Evolutionary conservation across 2,329 filamentous ascomycete genomes (phyloP), one percentile per base, ranked within the genome.

Genomic region (Juglanconis juglandina): DNA sequence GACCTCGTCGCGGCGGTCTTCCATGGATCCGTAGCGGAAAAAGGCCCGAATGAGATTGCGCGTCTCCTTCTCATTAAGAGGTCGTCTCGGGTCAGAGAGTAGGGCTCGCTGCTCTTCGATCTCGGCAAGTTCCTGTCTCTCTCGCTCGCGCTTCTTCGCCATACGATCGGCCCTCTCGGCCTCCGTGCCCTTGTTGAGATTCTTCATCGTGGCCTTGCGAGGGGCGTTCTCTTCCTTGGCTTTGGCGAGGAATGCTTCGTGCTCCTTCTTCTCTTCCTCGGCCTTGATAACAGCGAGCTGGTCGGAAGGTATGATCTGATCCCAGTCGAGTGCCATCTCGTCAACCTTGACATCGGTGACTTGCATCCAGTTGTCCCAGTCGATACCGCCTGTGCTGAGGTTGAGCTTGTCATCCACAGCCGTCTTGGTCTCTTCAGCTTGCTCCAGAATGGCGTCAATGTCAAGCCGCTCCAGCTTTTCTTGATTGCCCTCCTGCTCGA

Each of bases 311-410:
- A 99, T 98, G 68, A 99, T 99, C 66, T 98, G 90, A 69, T 99
- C 95, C 95, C 95, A 99, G 67, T 96, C 92, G 33, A 98, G 87
- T 65, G 79, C 77, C 53, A 86, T 78, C 54, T 87, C 83, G 61
- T 98, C 91, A 32, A 98, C 90, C 76, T 98, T 98, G 74, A 98
- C 94, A 73, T 99, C 95, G 1, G 95, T 97, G 70, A 96, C 96
- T 71, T 98, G 92, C 78, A 99, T 87, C 74, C 98, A 99, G 64
- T 96, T 96, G 71, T 97, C 94, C 77, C 95, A 87, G 67, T 87
- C 84, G 53, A 87, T 87, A 58, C 84, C 95, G 70, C 95, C 96
- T 70, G 94, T 95, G 61, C 93, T 96, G 48, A 96, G 90, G 61
- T 87, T 87, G 71, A 98, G 92, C 71, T 93, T 92, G 73, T 96